phyloP scores from a whole-genome alignment of 768 basidiomycete genomes.

The Russula ochroleuca region DNA sequence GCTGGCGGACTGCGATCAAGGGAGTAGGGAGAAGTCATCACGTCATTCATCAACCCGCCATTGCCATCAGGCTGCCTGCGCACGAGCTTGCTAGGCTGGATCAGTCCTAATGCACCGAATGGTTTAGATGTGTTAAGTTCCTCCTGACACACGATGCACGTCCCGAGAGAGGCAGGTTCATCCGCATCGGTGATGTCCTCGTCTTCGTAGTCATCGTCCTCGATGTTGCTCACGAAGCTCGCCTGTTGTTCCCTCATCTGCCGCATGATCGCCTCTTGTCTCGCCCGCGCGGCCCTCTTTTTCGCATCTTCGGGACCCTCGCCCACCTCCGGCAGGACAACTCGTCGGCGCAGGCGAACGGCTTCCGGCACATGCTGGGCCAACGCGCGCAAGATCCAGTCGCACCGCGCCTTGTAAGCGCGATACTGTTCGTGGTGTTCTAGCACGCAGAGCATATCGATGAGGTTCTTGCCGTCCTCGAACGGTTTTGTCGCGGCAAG shows the following conservation, averaged over 20 bases:
- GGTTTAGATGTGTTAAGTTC: slow-evolving; percentile 67
- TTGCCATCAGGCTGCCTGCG: slow-evolving; percentile 71
- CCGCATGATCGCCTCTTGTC: slow-evolving; percentile 92
- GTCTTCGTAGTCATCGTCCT: slow-evolving; percentile 68
- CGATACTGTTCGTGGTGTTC: slow-evolving; percentile 72
- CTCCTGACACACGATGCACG: slow-evolving; percentile 99
- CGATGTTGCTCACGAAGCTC: slow-evolving; percentile 76
- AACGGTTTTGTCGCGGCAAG: slow-evolving; percentile 54
- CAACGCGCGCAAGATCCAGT: slow-evolving; percentile 70
- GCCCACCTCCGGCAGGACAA: slow-evolving; percentile 38
- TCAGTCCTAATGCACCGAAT: slow-evolving; percentile 81
- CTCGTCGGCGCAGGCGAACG: slow-evolving; percentile 47
- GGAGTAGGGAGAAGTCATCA: slow-evolving; percentile 55
- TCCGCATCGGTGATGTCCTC: slow-evolving; percentile 48
- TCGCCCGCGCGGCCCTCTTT: slow-evolving; percentile 79
- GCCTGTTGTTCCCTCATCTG: slow-evolving; percentile 94
- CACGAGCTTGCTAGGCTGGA: slow-evolving; percentile 85
- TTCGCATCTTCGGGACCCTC: slow-evolving; percentile 62
- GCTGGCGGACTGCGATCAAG: slow-evolving; percentile 52
- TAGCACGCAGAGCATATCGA: slow-evolving; percentile 69
- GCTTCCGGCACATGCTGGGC: slow-evolving; percentile 52
- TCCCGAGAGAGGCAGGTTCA: slow-evolving; percentile 62
- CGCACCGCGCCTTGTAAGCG: slow-evolving; percentile 62
- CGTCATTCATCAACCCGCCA: slow-evolving; percentile 61
- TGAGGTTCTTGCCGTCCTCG: slow-evolving; percentile 54